Base-by-base conservation (phyloP, 202 grass and related monocot species). In the Saccharum hybrid region DNA sequence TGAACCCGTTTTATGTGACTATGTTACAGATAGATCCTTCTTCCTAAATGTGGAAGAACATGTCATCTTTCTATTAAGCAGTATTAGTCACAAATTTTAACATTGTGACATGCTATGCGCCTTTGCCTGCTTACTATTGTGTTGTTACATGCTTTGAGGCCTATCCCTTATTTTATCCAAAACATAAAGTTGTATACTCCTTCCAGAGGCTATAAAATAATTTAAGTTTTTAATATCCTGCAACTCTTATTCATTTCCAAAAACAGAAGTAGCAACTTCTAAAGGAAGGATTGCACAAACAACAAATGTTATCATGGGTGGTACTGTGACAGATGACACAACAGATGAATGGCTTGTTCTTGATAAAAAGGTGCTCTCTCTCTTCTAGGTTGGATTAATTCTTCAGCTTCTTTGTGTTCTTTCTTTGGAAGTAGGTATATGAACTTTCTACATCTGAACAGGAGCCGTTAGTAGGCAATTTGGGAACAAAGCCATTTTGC, bases 271-370 rank as follows among this genome's bases (percentile, higher is more conserved):
- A 77, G 90, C 94, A 51, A 97, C 82, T 41, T 87, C 90, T 54
- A 87, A 88, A 90, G 90, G 90, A 87, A 81, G 94, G 65, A 75
- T 93, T 74, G 86, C 88, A 49, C 94, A 86, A 48, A 93, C 94
- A 39, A 93, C 91, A 71, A 93, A 93, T 90, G 78, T 97, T 61
- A 37, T 97, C 38, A 93, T 93, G 76, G 94, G 94, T 75, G 89
- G 94, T 86, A 97, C 85, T 59, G 91, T 97, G 39, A 86, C 89
- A 18, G 72, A 93, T 93, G 91, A 93, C 84, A 71, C 88, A 66
- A 89, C 84, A 7, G 74, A 91, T 71, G 90, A 96, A 86, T 96
- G 94, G 94, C 68, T 91, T 81, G 76, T 74, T 81, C 94, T 97
- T 63, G 91, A 97, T 87, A 86, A 97, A 70, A 88, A 93, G 88